These are phyloP conservation scores for Acanthamoeba rhysodes DNA, from an alignment of 208 protist species.

Conservation along the genomic window DNA sequence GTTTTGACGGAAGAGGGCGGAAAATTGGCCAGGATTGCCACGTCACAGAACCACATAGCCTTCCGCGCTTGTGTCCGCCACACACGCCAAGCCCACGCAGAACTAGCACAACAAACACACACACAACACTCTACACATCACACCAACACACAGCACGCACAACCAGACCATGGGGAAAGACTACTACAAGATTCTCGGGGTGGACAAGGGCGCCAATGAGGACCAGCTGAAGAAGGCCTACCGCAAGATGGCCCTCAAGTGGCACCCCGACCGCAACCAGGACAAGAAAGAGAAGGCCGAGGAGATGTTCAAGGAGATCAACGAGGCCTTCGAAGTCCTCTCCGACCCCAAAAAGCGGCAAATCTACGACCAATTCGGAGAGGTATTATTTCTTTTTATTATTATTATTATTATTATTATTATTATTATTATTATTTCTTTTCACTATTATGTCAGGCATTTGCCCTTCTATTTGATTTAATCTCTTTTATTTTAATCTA, in stretches of 20 bases:
- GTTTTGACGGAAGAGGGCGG: neutral
- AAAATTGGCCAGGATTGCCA: neutral
- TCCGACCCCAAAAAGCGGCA: constrained; percentile 61
- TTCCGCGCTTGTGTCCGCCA: neutral
- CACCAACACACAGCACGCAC: neutral
- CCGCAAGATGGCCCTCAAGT: constrained; percentile 82
- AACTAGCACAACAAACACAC: neutral
- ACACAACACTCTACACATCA: neutral
- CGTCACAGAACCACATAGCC: neutral
- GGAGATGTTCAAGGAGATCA: constrained; percentile 84
- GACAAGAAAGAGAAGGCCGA: constrained; percentile 85
- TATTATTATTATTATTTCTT: too few species aligned
- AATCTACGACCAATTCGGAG: constrained; percentile 81
- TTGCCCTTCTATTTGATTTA: too few species aligned
- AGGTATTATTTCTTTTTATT: neutral
- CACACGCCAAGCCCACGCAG: too few species aligned
- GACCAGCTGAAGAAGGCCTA: constrained; percentile 85
- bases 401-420: too few species aligned
- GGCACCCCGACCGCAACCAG: constrained; percentile 83
- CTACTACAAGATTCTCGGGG: constrained; percentile 85
- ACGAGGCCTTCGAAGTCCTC: constrained; percentile 83
- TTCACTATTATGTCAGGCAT: too few species aligned
- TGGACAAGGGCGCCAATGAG: constrained; percentile 76
- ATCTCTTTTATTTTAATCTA: too few species aligned
- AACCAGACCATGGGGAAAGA: constrained; percentile 62